Evolutionary conservation across 257 asterid genomes (phyloP).

Genomic region (Catharanthus roseus): DNA sequence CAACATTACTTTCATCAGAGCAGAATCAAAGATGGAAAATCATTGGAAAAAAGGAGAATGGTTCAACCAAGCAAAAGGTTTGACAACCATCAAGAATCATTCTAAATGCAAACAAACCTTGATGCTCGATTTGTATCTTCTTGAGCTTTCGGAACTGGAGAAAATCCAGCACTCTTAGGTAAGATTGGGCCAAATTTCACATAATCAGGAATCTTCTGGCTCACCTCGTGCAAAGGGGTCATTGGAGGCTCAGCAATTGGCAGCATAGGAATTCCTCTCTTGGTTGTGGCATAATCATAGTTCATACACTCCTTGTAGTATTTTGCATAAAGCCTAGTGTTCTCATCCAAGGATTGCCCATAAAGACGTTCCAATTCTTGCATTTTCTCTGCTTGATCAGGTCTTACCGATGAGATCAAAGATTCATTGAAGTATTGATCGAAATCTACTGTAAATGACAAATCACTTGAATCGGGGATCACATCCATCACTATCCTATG

Average conservation of each 20-base stretch:
- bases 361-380: slow-evolving; percentile 52
- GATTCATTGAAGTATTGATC: slow-evolving; percentile 60
- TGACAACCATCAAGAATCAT: not conserved
- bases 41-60: not conserved
- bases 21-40: not conserved
- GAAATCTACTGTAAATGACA: slow-evolving; percentile 59
- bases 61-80: not conserved
- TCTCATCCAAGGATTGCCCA: slow-evolving; percentile 68
- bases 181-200: slow-evolving; percentile 77
- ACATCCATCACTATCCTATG: slow-evolving; percentile 63
- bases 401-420: slow-evolving; percentile 59
- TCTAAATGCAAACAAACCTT: slow-evolving; percentile 25
- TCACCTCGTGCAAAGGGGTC: slow-evolving; percentile 69
- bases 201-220: slow-evolving; percentile 58
- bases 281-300: slow-evolving; percentile 48
- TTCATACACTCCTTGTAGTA: slow-evolving; percentile 63
- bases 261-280: slow-evolving; percentile 60
- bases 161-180: slow-evolving; percentile 77
- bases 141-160: slow-evolving; percentile 36
- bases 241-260: slow-evolving; percentile 80
- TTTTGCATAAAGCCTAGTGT: slow-evolving; percentile 65
- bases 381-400: slow-evolving; percentile 74
- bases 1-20: not conserved
- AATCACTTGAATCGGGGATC: slow-evolving; percentile 57
- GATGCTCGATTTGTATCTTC: slow-evolving; percentile 28